These are phyloP conservation scores for Calonectria hongkongensis DNA, from an alignment of 2,329 filamentous ascomycete species.

Conservation along the genomic window DNA sequence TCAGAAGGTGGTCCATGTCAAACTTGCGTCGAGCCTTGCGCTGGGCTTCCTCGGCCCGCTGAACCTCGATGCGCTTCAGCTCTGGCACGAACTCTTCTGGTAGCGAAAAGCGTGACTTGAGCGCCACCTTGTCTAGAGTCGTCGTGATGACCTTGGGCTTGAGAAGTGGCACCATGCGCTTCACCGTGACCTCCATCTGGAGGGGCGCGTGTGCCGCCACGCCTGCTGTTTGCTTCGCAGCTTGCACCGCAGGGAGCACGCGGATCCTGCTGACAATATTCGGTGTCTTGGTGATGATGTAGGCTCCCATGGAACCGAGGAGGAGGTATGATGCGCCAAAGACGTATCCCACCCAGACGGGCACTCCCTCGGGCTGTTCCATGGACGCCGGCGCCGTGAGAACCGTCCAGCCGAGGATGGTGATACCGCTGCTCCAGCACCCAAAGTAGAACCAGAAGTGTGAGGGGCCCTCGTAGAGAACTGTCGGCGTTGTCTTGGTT, in stretches of 20 bases:
- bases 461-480: slow-evolving; percentile 79
- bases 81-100: slow-evolving; percentile 62
- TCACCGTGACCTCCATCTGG: slow-evolving; percentile 71
- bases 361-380: slow-evolving; percentile 68
- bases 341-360: slow-evolving; percentile 73
- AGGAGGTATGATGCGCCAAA: slow-evolving; percentile 76
- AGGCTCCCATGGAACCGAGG: slow-evolving; percentile 76
- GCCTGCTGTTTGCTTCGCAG: slow-evolving; percentile 44
- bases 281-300: slow-evolving; percentile 74
- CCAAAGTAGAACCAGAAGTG: slow-evolving; percentile 78
- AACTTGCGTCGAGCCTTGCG: slow-evolving; percentile 67
- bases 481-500: slow-evolving; percentile 71
- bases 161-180: slow-evolving; percentile 70
- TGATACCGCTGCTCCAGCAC: slow-evolving; percentile 73
- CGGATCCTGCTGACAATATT: slow-evolving; percentile 76
- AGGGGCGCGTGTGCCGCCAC: slow-evolving; percentile 56
- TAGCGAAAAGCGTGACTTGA: slow-evolving; percentile 63
- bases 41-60: slow-evolving; percentile 61
- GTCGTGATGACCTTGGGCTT: slow-evolving; percentile 65
- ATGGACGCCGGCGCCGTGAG: slow-evolving; percentile 59
- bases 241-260: slow-evolving; percentile 65
- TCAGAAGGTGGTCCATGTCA: slow-evolving; percentile 74
- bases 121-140: slow-evolving; percentile 57
- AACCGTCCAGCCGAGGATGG: slow-evolving; percentile 60
- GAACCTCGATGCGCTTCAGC: slow-evolving; percentile 55